These are phyloP conservation scores for Betula pendula DNA, from an alignment of 306 rosid species.

Conservation along the genomic window DNA sequence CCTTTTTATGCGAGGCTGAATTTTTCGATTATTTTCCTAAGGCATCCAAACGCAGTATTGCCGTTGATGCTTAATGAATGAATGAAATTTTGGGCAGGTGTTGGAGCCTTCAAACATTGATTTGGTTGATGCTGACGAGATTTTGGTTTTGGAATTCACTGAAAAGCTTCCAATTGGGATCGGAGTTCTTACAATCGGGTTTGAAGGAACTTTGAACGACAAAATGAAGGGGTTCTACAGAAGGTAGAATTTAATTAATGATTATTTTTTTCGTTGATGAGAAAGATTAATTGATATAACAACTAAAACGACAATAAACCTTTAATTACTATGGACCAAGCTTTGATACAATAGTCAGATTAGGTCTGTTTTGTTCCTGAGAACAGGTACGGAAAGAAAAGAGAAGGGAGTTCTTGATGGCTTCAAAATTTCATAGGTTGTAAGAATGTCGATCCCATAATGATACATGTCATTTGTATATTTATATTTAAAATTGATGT, in stretches of 20 bases:
- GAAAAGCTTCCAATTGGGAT: slow-evolving; percentile 57
- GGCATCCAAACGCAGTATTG: neutral
- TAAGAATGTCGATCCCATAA: too few relatives aligned
- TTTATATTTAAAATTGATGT: too few relatives aligned
- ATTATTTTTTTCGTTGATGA: neutral
- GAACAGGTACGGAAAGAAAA: too few relatives aligned
- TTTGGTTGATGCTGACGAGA: slow-evolving; percentile 59
- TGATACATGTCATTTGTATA: too few relatives aligned
- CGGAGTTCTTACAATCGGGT: slow-evolving; percentile 62
- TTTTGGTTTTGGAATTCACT: slow-evolving; percentile 78
- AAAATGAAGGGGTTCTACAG: neutral
- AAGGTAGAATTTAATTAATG: neutral
- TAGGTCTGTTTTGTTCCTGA: too few relatives aligned
- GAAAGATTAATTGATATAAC: neutral
- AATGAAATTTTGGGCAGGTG: slow-evolving; percentile 46
- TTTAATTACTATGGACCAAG: too few relatives aligned
- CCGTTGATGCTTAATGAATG: slow-evolving; percentile 22
- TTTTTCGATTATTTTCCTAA: too few relatives aligned
- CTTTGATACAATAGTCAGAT: neutral
- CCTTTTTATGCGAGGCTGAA: too few relatives aligned
- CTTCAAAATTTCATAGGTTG: too few relatives aligned
- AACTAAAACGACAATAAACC: too few relatives aligned
- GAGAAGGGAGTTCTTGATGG: too few relatives aligned
- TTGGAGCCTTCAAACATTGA: slow-evolving; percentile 61
- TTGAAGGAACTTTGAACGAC: slow-evolving; percentile 68